Conservation (phyloP, 257 asterid species). For the Dorcoceras hygrometricum region DNA sequence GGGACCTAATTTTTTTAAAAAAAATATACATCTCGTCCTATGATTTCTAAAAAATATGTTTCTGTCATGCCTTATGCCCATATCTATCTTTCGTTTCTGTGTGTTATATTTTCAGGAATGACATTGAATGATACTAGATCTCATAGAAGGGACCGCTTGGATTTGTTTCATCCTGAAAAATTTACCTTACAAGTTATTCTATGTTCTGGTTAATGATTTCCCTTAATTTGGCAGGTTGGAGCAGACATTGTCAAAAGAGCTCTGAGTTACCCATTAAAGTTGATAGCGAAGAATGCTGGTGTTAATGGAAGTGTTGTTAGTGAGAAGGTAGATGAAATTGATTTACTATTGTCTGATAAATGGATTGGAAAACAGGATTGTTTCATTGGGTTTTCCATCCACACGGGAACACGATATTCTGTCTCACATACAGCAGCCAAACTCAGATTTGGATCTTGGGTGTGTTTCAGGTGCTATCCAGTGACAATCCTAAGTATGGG, state of each 20-base stretch:
- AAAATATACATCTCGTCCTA: neutral
- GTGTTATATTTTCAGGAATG: neutral
- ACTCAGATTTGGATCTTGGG: neutral
- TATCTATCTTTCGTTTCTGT: neutral
- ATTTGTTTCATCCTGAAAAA: neutral
- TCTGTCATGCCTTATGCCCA: neutral
- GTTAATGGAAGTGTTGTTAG: conserved; percentile 97
- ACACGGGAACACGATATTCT: neutral
- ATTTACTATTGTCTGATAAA: neutral
- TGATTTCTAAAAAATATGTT: neutral
- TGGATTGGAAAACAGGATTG: neutral
- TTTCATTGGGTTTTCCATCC: neutral
- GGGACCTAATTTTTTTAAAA: neutral
- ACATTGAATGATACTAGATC: neutral
- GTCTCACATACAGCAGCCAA: neutral
- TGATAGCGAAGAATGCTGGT: conserved; percentile 97
- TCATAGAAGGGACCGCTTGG: neutral
- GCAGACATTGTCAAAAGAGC: conserved; percentile 97
- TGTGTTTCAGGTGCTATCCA: conserved; percentile 71
- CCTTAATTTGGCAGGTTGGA: conserved; percentile 60
- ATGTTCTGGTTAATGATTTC: neutral
- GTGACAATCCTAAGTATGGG: conserved; percentile 73
- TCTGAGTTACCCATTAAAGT: conserved; percentile 90
- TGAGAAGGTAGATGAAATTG: conserved; percentile 62
- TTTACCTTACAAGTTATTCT: neutral